These are phyloP conservation scores for Bjerkandera adusta DNA, from an alignment of 1,284 basidiomycete species.

Conservation along the genomic window DNA sequence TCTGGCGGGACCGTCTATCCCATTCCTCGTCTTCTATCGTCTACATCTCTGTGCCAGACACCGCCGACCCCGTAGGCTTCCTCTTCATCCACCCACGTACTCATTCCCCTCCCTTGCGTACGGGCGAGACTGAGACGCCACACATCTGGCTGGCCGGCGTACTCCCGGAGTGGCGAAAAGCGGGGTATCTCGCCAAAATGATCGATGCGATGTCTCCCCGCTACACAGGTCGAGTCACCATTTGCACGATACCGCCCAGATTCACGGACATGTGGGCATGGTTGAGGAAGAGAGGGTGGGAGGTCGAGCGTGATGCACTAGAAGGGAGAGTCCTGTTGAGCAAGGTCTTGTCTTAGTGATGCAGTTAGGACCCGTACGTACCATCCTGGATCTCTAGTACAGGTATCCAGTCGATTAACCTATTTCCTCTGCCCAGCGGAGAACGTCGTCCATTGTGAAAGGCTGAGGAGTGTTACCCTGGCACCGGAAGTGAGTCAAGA, in stretches of 20 bases:
- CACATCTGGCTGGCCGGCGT: conserved; percentile 30
- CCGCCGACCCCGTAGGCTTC: conserved; percentile 12
- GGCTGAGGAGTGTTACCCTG: too few species aligned
- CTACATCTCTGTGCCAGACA: conserved; percentile 16
- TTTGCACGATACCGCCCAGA: conserved; percentile 25
- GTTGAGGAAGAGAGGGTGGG: conserved; percentile 25
- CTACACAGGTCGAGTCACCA: conserved; percentile 13
- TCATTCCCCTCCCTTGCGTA: conserved; percentile 19
- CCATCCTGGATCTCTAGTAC: not conserved
- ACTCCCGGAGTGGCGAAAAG: conserved; percentile 19
- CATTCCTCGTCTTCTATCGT: conserved; percentile 21
- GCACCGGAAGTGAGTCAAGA: too few species aligned
- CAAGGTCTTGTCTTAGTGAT: too few species aligned
- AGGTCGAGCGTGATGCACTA: conserved; percentile 20
- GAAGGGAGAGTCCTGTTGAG: conserved; percentile 26
- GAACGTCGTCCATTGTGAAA: conserved; percentile 41
- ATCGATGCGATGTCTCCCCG: conserved; percentile 16
- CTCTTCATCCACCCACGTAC: conserved; percentile 23
- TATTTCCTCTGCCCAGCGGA: conserved; percentile 63
- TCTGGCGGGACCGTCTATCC: conserved; percentile 23
- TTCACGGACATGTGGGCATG: conserved; percentile 30
- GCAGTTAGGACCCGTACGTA: too few species aligned
- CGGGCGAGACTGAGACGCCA: conserved; percentile 16
- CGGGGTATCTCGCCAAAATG: conserved; percentile 24
- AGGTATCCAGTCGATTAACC: conserved; percentile 12